phyloP scores from a whole-genome alignment of 768 basidiomycete genomes.

The Lentinus brumalis region DNA sequence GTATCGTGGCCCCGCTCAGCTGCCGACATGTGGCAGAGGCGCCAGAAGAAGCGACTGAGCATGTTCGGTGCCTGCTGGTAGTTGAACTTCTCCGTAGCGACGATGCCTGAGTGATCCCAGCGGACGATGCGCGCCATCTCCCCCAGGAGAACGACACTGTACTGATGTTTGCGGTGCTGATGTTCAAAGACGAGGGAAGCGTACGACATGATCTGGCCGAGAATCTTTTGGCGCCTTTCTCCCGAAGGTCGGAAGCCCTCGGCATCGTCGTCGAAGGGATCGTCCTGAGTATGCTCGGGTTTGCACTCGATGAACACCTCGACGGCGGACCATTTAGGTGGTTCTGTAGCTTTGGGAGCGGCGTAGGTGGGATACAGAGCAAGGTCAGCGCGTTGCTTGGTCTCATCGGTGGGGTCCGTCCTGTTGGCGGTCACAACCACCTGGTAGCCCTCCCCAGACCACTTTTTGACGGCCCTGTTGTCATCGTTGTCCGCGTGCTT shows the following conservation, averaged over 20 bases:
- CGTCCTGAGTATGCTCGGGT: neutral
- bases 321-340: neutral
- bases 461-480: neutral
- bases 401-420: neutral
- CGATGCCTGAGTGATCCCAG: slow-evolving; percentile 6
- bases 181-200: neutral
- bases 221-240: neutral
- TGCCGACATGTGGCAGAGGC: neutral
- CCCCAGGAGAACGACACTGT: slow-evolving; percentile 11
- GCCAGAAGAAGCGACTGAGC: slow-evolving; percentile 7
- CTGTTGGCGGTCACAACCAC: neutral
- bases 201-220: slow-evolving; percentile 9
- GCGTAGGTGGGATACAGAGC: neutral
- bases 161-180: slow-evolving; percentile 10
- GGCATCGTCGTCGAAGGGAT: slow-evolving; percentile 3
- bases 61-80: neutral
- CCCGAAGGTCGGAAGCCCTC: neutral
- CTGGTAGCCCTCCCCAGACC: neutral
- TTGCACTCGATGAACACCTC: slow-evolving; percentile 11
- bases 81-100: slow-evolving; percentile 10
- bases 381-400: neutral
- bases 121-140: slow-evolving; percentile 5
- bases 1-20: slow-evolving; percentile 9
- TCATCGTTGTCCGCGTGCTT: neutral
- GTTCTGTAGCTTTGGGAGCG: neutral